Base-by-base conservation (phyloP, 148 eudicot genomes). In the Rhododendron simsii region DNA sequence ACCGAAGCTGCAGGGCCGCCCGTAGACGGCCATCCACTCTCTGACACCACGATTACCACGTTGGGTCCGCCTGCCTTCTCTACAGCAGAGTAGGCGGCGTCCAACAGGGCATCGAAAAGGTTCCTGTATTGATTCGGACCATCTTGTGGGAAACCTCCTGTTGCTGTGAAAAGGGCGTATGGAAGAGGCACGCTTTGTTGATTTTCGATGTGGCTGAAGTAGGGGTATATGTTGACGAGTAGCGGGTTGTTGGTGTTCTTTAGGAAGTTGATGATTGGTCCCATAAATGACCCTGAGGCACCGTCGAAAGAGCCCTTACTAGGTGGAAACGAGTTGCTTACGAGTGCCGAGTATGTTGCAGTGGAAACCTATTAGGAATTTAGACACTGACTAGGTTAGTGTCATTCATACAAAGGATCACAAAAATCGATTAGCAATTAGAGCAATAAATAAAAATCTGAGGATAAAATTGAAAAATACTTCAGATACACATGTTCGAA, bases 31-130 rank as follows among this genome's bases (percentile, higher is more conserved):
- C 83, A 81, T 18, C 83, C 83, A 7, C 63, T 81, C 67, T 53
- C 83, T 21, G 83, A 81, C 37, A 81, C 83, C 23, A 81, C 83
- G 6, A 81, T 50, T 13, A 14, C 63, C 83, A 81, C 35, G 4
- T 28, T 11, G 74, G 74, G 35, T 67, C 74, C 74, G 0, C 33
- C 35, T 1, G 35, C 74, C 74, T 67, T 67, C 74, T 67, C 74
- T 0, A 26, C 74, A 1, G 74, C 74, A n/a, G 14, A 23, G 15
- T 67, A 67, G 14, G 33, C 33, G 2, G 74, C 13, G 33, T 67
- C 74, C 74, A 55, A 55, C 7, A 55, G 0, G 20, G 61, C 61
- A 55, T 55, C 61, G 18, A 55, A 55, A 55, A 55, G 61, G 61
- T 55, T 55, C 61, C 7, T 55, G 61, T 55, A 55, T 55, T 55